Conservation (phyloP, 495 filamentous ascomycete species). For the Oidiodendron maius region DNA sequence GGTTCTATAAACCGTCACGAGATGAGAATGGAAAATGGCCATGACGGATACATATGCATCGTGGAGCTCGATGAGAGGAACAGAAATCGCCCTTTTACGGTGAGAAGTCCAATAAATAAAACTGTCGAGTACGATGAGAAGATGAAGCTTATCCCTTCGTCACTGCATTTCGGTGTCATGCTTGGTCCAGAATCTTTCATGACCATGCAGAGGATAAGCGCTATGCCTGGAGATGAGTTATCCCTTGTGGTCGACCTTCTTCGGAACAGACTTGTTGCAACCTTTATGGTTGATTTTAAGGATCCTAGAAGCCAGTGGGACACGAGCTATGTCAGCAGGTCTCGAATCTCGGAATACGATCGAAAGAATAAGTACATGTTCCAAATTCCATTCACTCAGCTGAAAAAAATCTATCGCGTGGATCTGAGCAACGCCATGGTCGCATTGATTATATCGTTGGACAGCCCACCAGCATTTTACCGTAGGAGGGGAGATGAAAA, state of each 20-base stretch:
- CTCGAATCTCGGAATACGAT: constrained; percentile 17
- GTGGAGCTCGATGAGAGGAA: background rate
- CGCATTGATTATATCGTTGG: constrained; percentile 51
- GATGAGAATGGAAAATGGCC: background rate
- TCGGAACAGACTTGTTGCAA: constrained; percentile 34
- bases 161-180: constrained; percentile 51
- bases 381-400: constrained; percentile 57
- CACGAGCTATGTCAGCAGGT: background rate
- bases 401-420: constrained; percentile 49
- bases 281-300: constrained; percentile 32
- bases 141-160: constrained; percentile 22
- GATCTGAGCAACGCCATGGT: constrained; percentile 26
- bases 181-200: constrained; percentile 39
- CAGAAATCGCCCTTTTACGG: constrained; percentile 1
- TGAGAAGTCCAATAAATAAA: constrained; percentile 7
- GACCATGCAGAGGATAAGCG: constrained; percentile 34
- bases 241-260: constrained; percentile 38
- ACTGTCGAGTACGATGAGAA: background rate
- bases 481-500: constrained; percentile 36
- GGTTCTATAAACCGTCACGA: background rate
- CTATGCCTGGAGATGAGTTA: background rate
- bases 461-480: constrained; percentile 60
- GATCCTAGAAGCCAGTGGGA: constrained; percentile 27
- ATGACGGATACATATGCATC: background rate
- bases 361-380: constrained; percentile 34